phyloP scores from a whole-genome alignment of 805 yeast species.

The Sungouiozyma ichnusensis region DNA sequence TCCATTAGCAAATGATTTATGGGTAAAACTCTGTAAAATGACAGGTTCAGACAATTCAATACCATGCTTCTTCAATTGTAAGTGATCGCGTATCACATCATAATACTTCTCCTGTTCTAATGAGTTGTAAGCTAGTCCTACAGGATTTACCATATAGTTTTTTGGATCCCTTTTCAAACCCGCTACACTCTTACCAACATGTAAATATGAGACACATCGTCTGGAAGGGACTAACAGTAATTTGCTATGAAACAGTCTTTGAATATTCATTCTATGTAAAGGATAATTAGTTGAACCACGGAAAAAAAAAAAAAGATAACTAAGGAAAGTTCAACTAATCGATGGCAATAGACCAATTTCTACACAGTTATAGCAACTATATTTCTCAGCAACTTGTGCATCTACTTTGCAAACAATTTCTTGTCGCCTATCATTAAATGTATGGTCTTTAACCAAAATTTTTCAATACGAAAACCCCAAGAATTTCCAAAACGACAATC shows the following conservation, averaged over 20 bases:
- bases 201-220: conserved; percentile 32
- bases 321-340: no score
- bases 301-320: background rate
- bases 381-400: no score
- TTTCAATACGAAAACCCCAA: background rate
- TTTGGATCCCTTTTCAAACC: conserved; percentile 65
- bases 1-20: conserved; percentile 92
- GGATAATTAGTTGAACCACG: background rate
- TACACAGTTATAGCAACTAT: no score
- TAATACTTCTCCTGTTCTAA: conserved; percentile 39
- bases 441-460: background rate
- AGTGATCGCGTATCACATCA: conserved; percentile 12
- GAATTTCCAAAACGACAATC: background rate
- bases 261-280: no score
- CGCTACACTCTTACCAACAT: conserved; percentile 44
- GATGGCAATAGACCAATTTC: no score
- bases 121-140: conserved; percentile 42
- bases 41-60: conserved; percentile 45
- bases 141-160: conserved; percentile 40
- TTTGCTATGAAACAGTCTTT: background rate
- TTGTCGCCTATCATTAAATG: no score
- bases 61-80: conserved; percentile 17
- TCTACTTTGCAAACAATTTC: no score
- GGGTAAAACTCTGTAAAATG: conserved; percentile 75
- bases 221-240: background rate